These are phyloP conservation scores for Penicillium sp. DNA, from an alignment of 2,329 filamentous ascomycete genomes.

Conservation along the genomic window DNA sequence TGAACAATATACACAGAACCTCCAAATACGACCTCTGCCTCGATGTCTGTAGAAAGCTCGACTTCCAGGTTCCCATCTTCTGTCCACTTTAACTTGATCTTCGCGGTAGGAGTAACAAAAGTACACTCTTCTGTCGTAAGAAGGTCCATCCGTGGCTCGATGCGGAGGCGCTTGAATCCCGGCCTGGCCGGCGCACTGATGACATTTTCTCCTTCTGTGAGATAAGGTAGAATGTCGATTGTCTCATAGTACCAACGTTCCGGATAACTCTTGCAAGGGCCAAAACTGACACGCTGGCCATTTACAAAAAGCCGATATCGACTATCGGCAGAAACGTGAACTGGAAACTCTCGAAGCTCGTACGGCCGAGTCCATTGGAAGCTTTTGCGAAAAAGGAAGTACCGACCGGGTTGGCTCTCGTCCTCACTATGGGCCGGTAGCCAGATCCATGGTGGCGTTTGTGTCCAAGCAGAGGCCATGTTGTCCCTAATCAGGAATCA, in stretches of 20 bases:
- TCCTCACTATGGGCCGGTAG: slow-evolving; percentile 10
- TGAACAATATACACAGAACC: background rate
- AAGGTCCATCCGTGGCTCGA: slow-evolving; percentile 12
- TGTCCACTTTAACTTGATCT: slow-evolving; percentile 4
- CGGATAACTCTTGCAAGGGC: slow-evolving; percentile 21
- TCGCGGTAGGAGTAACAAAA: slow-evolving; percentile 6
- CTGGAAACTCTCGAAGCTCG: background rate
- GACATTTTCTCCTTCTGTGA: slow-evolving; percentile 15
- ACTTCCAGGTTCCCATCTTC: slow-evolving; percentile 5
- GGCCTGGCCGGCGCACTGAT: slow-evolving; percentile 11
- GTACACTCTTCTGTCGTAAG: background rate
- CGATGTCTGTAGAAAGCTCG: slow-evolving; percentile 1
- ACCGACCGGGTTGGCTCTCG: slow-evolving; percentile 9
- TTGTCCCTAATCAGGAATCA: too few relatives aligned
- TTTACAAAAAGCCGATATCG: slow-evolving; percentile 23
- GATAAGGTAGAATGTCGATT: slow-evolving; percentile 20
- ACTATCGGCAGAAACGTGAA: slow-evolving; percentile 23
- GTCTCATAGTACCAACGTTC: slow-evolving; percentile 25
- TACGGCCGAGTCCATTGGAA: slow-evolving; percentile 6
- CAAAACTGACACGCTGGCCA: slow-evolving; percentile 19
- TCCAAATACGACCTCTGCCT: slow-evolving; percentile 5
- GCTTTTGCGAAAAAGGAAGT: slow-evolving; percentile 15
- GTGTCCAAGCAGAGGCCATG: slow-evolving; percentile 2
- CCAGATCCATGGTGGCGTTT: slow-evolving; percentile 14
- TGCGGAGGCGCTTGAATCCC: slow-evolving; percentile 11